Base-by-base conservation (phyloP, 495 filamentous ascomycete genomes). In the Trichocladium uniseriatum region DNA sequence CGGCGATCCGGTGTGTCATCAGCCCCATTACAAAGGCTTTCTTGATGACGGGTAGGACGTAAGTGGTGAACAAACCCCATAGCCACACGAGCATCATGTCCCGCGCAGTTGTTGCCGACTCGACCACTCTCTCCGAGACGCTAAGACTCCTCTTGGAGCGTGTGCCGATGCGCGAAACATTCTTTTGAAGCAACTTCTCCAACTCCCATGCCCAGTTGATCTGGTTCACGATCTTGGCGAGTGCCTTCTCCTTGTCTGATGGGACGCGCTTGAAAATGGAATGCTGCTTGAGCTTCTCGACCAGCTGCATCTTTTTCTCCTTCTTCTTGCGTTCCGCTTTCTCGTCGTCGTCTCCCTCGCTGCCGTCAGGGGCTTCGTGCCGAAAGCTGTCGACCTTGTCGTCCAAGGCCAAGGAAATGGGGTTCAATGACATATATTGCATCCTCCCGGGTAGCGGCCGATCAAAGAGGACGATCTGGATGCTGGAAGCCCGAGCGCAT, bases 161-260 rank as follows among this genome's bases (percentile, higher is more conserved):
- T 15, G 81, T 79, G 0, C 87, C 82, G 31, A 97, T 80, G 5
- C 94, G 73, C 27, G 81, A 79, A 40, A 88, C 84, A 53, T 99
- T 99, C 57, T 83, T 88, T 55, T 90, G 84, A 49, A 97, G 76
- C 35, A 96, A 69, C 50, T 81, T 74, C 35, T 86, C 81, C 55
- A 96, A 73, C 60, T 99, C 92, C 68, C 82, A 89, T 1, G 91
- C 86, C 70, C 92, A 97, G 61, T 99, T 99, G 60, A 96, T 83
- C 64, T 99, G 92, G 58, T 91, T 89, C 50, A 97, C 77, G 47
- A 97, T 91, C 22, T 78, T 82, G 11, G 81, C 78, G 24, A 99
- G 74, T 7, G 83, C 79, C 46, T 78, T 74, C 58, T 97, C 92
- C 62, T 95, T 94, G 50, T 82, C 77, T 2, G 94, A 89, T 5